A percentile compares a stretch with the other conserved stretches of the same genome.
Evolutionary conservation across 192 early-diverging fungal species (phyloP).

Genomic region (Backusella tuberculispora): DNA sequence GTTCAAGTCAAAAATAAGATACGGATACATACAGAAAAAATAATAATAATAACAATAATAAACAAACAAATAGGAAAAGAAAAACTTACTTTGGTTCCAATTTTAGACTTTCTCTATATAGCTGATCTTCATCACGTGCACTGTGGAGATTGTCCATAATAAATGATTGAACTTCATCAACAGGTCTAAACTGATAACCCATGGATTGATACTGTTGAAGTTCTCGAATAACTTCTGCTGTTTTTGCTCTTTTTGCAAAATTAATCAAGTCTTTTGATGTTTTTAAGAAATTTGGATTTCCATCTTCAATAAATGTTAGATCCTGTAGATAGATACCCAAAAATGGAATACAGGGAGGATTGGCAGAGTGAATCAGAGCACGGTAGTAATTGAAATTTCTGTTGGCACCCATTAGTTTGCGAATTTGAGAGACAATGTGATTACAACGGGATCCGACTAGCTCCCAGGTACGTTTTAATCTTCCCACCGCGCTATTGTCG

Average conservation of each 20-base stretch:
- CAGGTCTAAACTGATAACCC: slow-evolving; percentile 76
- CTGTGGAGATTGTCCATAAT: slow-evolving; percentile 70
- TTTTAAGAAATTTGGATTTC: slow-evolving; percentile 78
- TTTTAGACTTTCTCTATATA: slow-evolving; percentile 78
- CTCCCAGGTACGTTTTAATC: slow-evolving; percentile 93
- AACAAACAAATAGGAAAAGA: neutral
- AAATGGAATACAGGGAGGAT: slow-evolving; percentile 88
- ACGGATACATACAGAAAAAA: neutral
- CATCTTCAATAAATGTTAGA: slow-evolving; percentile 93
- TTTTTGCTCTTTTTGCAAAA: slow-evolving; percentile 89
- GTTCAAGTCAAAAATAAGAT: neutral
- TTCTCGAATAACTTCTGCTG: slow-evolving; percentile 89
- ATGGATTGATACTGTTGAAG: slow-evolving; percentile 92
- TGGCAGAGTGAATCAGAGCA: slow-evolving; percentile 78
- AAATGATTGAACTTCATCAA: slow-evolving; percentile 88
- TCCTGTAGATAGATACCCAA: slow-evolving; percentile 83
- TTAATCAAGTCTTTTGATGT: slow-evolving; percentile 79
- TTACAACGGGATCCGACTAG: slow-evolving; percentile 59
- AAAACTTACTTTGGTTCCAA: slow-evolving; percentile 79
- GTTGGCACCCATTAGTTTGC: slow-evolving; percentile 77
- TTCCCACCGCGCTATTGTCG: slow-evolving; percentile 85
- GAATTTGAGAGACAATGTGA: slow-evolving; percentile 63
- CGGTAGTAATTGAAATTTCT: slow-evolving; percentile 89
- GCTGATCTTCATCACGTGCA: slow-evolving; percentile 69
- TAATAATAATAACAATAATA: neutral